Conservation (phyloP, 1,284 basidiomycete species). For the Pseudozyma sp. region DNA sequence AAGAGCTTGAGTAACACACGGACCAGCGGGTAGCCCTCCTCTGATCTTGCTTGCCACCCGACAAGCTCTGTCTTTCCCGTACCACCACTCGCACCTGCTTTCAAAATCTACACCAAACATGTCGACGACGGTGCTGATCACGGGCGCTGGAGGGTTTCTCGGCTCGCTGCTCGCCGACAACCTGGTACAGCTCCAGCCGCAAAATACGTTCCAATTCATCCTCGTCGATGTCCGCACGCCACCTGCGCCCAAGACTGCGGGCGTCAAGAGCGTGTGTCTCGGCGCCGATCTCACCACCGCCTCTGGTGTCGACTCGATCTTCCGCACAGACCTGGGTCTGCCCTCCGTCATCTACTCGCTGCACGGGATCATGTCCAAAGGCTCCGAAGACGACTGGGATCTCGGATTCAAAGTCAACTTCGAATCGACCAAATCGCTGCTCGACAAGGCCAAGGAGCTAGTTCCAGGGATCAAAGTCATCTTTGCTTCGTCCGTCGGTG, state of each 20-base stretch:
- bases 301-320: slow-evolving; percentile 35
- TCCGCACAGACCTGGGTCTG: slow-evolving; percentile 33
- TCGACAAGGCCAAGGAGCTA: slow-evolving; percentile 34
- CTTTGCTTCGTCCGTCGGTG: slow-evolving; percentile 49
- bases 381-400: slow-evolving; percentile 49
- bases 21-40: too few relatives aligned
- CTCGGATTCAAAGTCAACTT: slow-evolving; percentile 50
- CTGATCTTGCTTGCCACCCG: too few relatives aligned
- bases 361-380: slow-evolving; percentile 57
- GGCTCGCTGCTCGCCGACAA: slow-evolving; percentile 48
- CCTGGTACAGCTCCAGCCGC: slow-evolving; percentile 26
- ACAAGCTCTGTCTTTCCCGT: too few relatives aligned
- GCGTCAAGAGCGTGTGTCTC: slow-evolving; percentile 15
- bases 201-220: slow-evolving; percentile 41
- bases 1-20: too few relatives aligned
- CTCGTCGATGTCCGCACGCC: slow-evolving; percentile 43
- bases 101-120: slow-evolving; percentile 1
- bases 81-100: background rate
- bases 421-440: slow-evolving; percentile 40
- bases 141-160: slow-evolving; percentile 51
- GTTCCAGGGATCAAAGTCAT: slow-evolving; percentile 31
- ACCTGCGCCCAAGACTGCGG: slow-evolving; percentile 15
- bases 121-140: slow-evolving; percentile 48
- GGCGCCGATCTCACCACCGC: slow-evolving; percentile 45
- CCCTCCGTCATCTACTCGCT: slow-evolving; percentile 49